These are phyloP conservation scores for Aspergillus kassunensis DNA, from an alignment of 495 filamentous ascomycete genomes.

Conservation along the genomic window DNA sequence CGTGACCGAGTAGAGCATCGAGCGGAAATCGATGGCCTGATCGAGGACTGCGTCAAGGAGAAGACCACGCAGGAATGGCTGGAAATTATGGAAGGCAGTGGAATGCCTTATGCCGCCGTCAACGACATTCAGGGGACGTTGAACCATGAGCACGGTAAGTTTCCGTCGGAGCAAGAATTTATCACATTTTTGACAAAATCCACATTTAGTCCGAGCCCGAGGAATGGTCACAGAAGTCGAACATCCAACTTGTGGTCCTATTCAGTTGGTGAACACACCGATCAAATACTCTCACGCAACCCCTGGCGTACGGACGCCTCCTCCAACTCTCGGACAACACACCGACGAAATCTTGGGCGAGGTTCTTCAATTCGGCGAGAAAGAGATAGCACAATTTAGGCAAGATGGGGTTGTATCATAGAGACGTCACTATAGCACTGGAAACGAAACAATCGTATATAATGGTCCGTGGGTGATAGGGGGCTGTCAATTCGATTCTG, in stretches of 20 bases:
- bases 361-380: slow-evolving; percentile 58
- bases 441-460: not conserved
- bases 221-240: slow-evolving; percentile 86
- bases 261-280: slow-evolving; percentile 91
- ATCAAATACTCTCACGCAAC: slow-evolving; percentile 86
- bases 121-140: slow-evolving; percentile 86
- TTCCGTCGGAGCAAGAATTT: not conserved
- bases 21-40: slow-evolving; percentile 66
- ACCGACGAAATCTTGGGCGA: slow-evolving; percentile 77
- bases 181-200: slow-evolving; percentile 3
- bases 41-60: slow-evolving; percentile 66
- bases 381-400: slow-evolving; percentile 59
- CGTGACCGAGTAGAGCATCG: slow-evolving; percentile 77
- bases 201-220: slow-evolving; percentile 62
- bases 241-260: slow-evolving; percentile 74
- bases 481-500: not conserved
- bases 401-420: slow-evolving; percentile 68
- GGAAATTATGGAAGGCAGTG: slow-evolving; percentile 77
- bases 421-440: not conserved
- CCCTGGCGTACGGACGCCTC: slow-evolving; percentile 72
- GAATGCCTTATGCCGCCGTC: slow-evolving; percentile 92
- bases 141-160: slow-evolving; percentile 72
- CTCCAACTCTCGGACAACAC: slow-evolving; percentile 87
- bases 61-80: slow-evolving; percentile 91
- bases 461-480: not conserved